Evolutionary conservation across 164 flowering plant species (phyloP).

Genomic region (Vitis riparia): DNA sequence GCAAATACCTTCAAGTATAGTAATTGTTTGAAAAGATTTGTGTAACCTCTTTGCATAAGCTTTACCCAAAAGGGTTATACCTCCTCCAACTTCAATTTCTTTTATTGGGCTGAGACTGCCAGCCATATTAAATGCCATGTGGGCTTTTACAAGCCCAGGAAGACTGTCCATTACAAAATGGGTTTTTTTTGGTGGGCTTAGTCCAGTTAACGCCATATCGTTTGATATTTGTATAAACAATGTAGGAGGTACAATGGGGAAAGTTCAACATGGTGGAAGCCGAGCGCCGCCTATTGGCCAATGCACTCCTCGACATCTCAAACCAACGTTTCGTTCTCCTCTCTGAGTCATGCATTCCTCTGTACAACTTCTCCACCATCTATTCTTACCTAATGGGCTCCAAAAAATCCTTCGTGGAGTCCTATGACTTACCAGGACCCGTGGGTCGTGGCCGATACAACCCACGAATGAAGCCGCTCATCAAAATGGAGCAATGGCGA

Average conservation of each 20-base stretch:
- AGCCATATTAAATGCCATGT: too few relatives aligned
- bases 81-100: too few relatives aligned
- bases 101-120: too few relatives aligned
- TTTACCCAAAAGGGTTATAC: too few relatives aligned
- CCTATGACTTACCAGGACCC: slow-evolving; percentile 21
- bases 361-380: slow-evolving; percentile 38
- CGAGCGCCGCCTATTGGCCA: slow-evolving; percentile 34
- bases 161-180: too few relatives aligned
- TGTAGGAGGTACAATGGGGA: slow-evolving; percentile 39
- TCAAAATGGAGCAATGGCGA: slow-evolving; percentile 24
- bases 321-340: slow-evolving; percentile 45
- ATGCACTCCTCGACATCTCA: slow-evolving; percentile 35
- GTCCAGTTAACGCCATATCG: too few relatives aligned
- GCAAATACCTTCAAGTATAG: too few relatives aligned
- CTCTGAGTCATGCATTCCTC: slow-evolving; percentile 42
- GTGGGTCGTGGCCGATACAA: slow-evolving; percentile 33
- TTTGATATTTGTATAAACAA: too few relatives aligned
- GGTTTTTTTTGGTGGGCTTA: too few relatives aligned
- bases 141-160: too few relatives aligned
- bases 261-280: slow-evolving; percentile 32
- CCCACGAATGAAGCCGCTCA: slow-evolving; percentile 17
- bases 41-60: too few relatives aligned
- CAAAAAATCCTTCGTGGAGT: slow-evolving; percentile 18
- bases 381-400: slow-evolving; percentile 30
- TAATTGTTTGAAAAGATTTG: too few relatives aligned